These are phyloP conservation scores for Stemphylium lycopersici DNA, from an alignment of 2,329 filamentous ascomycete species.

Conservation along the genomic window DNA sequence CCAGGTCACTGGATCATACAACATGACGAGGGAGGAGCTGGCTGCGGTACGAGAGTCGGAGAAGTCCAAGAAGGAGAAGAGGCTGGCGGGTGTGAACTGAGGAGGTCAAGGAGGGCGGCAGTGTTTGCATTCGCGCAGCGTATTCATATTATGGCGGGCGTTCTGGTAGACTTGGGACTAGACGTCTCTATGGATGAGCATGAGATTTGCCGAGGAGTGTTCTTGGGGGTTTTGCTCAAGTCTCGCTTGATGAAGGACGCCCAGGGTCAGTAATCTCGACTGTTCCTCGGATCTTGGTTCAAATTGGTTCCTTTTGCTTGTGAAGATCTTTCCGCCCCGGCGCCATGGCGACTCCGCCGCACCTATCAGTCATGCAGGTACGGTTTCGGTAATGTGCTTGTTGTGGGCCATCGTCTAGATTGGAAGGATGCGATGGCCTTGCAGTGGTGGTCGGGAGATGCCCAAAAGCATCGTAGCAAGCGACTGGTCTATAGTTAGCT, in stretches of 20 bases:
- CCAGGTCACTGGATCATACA: slow-evolving; percentile 76
- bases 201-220: slow-evolving; percentile 5
- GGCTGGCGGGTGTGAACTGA: slow-evolving; percentile 55
- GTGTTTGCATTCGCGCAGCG: slow-evolving; percentile 9
- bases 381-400: background rate
- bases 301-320: slow-evolving; percentile 7
- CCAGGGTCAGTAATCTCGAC: background rate
- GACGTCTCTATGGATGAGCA: slow-evolving; percentile 1
- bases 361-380: background rate
- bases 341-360: background rate
- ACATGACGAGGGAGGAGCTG: slow-evolving; percentile 80
- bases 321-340: slow-evolving; percentile 2
- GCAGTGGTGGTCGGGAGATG: background rate
- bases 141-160: slow-evolving; percentile 8
- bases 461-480: background rate
- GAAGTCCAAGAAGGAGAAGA: slow-evolving; percentile 74
- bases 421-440: no score
- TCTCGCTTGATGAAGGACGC: background rate
- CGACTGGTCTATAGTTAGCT: slow-evolving; percentile 4
- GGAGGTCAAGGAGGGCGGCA: background rate
- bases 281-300: background rate
- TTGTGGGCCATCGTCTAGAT: no score
- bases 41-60: slow-evolving; percentile 69
- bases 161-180: slow-evolving; percentile 23
- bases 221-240: background rate